Conservation (phyloP, 2,329 filamentous ascomycete species). For the Bipolaris oryzae region DNA sequence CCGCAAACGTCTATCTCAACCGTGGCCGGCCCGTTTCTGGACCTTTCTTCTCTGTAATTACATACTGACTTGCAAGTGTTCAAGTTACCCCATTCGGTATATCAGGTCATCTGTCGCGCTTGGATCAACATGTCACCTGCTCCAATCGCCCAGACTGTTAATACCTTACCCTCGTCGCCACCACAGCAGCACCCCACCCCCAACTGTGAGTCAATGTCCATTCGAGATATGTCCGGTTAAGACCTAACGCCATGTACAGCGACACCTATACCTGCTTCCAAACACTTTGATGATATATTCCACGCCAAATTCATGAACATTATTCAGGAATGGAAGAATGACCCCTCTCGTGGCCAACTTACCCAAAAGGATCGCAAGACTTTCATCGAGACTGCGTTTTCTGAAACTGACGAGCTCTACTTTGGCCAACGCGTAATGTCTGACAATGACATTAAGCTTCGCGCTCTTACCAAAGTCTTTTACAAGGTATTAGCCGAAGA, state of each 20-base stretch:
- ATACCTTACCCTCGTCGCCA: constrained; percentile 31
- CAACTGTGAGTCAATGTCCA: constrained; percentile 17
- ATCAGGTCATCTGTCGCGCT: constrained; percentile 35
- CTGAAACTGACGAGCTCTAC: constrained; percentile 37
- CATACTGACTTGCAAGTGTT: constrained; percentile 4
- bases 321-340: constrained; percentile 40
- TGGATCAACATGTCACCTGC: constrained; percentile 44
- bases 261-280: constrained; percentile 20
- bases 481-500: constrained; percentile 48
- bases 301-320: constrained; percentile 44
- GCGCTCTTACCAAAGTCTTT: constrained; percentile 47
- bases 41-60: background rate
- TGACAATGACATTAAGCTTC: constrained; percentile 44
- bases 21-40: background rate
- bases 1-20: constrained; percentile 27
- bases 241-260: constrained; percentile 13
- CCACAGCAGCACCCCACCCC: constrained; percentile 23
- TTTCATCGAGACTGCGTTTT: constrained; percentile 42
- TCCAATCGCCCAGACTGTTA: constrained; percentile 30
- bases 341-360: constrained; percentile 34
- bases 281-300: constrained; percentile 46
- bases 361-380: constrained; percentile 42
- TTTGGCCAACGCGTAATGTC: constrained; percentile 37
- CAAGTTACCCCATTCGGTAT: constrained; percentile 23
- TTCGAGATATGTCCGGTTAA: background rate